These are phyloP conservation scores for Ramularia collo-cygni DNA, from an alignment of 2,329 filamentous ascomycete genomes.

Conservation along the genomic window DNA sequence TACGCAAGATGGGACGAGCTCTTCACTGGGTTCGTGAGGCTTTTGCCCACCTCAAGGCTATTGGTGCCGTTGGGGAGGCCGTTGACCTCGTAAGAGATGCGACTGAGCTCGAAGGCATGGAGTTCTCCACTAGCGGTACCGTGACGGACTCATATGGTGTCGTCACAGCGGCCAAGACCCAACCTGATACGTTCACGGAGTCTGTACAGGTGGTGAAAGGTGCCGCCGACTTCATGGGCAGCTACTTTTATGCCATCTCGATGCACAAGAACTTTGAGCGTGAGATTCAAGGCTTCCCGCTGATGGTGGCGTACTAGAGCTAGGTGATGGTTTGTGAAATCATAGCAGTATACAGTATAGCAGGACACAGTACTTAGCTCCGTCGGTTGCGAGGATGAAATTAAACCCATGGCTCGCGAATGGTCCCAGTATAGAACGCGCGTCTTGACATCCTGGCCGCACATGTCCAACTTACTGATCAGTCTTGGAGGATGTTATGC, in stretches of 20 bases:
- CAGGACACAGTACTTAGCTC: too few species aligned
- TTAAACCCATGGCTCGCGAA: too few species aligned
- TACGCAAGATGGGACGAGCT: constrained; percentile 64
- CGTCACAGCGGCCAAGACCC: constrained; percentile 54
- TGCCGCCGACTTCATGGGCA: constrained; percentile 61
- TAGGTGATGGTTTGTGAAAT: too few species aligned
- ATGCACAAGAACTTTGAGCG: constrained; percentile 68
- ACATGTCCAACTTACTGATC: too few species aligned
- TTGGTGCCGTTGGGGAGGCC: constrained; percentile 68
- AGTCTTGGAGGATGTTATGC: too few species aligned
- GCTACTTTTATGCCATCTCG: constrained; percentile 62
- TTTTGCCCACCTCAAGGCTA: constrained; percentile 73
- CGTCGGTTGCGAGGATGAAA: too few species aligned
- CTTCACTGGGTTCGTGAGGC: constrained; percentile 73
- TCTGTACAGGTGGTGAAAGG: constrained; percentile 58
- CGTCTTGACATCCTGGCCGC: too few species aligned
- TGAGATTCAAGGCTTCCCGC: constrained; percentile 62
- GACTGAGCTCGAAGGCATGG: constrained; percentile 40
- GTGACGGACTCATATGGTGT: constrained; percentile 69
- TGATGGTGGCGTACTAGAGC: constrained; percentile 63
- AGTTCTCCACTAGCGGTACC: constrained; percentile 43
- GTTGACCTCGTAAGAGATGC: constrained; percentile 54
- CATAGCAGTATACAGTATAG: too few species aligned
- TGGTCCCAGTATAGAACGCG: too few species aligned
- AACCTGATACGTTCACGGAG: constrained; percentile 55